Base-by-base conservation (phyloP, 2,329 filamentous ascomycete genomes). In the Penicillium sp. region DNA sequence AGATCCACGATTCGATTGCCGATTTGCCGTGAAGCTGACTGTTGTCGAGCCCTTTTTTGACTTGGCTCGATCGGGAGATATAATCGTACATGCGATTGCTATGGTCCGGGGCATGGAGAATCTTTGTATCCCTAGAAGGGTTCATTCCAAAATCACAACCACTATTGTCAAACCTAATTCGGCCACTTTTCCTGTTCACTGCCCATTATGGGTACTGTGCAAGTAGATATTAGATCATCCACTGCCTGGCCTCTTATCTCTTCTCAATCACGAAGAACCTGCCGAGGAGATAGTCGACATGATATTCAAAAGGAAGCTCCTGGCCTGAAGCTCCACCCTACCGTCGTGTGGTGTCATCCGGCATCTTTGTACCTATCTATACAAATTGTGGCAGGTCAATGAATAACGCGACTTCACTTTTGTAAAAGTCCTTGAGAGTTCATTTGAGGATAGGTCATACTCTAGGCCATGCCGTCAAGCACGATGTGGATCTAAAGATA, bases 241-340 rank as follows among this genome's bases (percentile, higher is more conserved):
- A 22, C 19, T 22, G 1, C 19, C 19, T 22, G 19, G 19, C 1
- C 1, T 11, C 10, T 22, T 2, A 11, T 4, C n/a, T 51, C 16
- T 6, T 4, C 5, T 51, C 28, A 8, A 11, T 28, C 33, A 35
- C 35, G 33, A 38, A 8, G 22, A 40, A 28, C 7, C 11, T 38
- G 35, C 30, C 51, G 51, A 51, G 30, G 8, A n/a, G 10, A 53
- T 33, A n/a, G 35, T 37, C 40, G 35, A 40, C 35, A 53, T 53
- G 35, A 53, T 37, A 7, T 25, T 22, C 51, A 40, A 51, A 51
- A 35, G 7, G 7, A 51, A 51, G n/a, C 30, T 51, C 26, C n/a
- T 33, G 30, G 30, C n/a, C 19, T 4, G 28, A 33, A 3, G 28
- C 28, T 49, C 46, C 46, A 49, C 46, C 16, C 16, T 37, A 13